A percentile compares a stretch with the other conserved stretches of the same genome.
Conservation (phyloP, 768 basidiomycete species). For the Suillus discolor region DNA sequence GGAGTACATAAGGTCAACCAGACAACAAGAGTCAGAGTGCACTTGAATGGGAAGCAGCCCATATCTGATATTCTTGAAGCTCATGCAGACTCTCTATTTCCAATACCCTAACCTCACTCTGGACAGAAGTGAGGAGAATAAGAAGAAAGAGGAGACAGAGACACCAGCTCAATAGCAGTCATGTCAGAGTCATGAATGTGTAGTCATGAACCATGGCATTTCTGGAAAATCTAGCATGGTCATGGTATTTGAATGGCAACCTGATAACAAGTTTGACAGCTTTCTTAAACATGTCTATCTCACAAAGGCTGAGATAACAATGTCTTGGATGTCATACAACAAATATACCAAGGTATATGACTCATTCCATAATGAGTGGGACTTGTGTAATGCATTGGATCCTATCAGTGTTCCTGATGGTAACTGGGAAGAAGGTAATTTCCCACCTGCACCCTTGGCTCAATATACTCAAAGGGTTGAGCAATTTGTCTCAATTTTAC, state of each 20-base stretch:
- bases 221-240: neutral
- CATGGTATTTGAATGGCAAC: too few relatives aligned
- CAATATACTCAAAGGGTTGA: neutral
- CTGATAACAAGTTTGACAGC: neutral
- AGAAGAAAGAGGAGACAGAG: neutral
- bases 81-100: neutral
- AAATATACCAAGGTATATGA: neutral
- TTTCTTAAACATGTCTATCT: neutral
- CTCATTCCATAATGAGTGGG: constrained; percentile 2
- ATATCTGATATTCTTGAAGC: neutral
- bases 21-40: neutral
- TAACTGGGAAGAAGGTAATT: neutral
- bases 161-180: neutral
- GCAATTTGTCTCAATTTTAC: neutral
- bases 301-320: neutral
- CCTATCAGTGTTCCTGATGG: neutral
- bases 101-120: too few relatives aligned
- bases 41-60: neutral
- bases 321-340: neutral
- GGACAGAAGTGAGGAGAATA: neutral
- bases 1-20: too few relatives aligned
- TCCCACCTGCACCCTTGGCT: neutral
- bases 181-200: neutral
- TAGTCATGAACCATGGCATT: neutral
- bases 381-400: neutral